Base-by-base conservation (phyloP, 2,329 filamentous ascomycete genomes). In the Phialemoniopsis sp. region DNA sequence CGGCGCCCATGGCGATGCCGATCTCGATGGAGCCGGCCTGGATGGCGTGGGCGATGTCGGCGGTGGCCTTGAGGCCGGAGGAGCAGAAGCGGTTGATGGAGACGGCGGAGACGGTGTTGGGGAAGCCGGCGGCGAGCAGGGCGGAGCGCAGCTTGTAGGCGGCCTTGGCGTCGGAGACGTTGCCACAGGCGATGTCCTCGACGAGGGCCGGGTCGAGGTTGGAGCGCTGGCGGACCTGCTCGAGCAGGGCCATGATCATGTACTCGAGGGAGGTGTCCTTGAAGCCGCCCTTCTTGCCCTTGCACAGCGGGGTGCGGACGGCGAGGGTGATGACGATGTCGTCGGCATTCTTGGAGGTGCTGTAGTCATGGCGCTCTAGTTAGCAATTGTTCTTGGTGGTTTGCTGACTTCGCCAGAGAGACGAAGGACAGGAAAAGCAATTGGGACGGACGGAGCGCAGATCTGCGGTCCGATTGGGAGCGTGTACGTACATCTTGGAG, bases 31-130 rank as follows among this genome's bases (percentile, higher is more conserved):
- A 78, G 46, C 90, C 89, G 37, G 72, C 68, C 42, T 74, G 63
- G 63, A 98, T 96, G 60, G 89, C 79, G 67, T 93, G 85, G 37
- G 93, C 90, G 50, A 98, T 94, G 58, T 96, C 89, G 64, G 95
- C 90, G 5, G 90, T 87, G 41, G 93, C 90, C 68, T 96, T 94
- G 49, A 98, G 82, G 29, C 93, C 93, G 0, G 90, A 96, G 29
- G 89, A 94, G 76, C 93, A 98, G 82, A 98, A 97, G 46, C 93
- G 85, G 75, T 97, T 97, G 42, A 95, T 76, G 32, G 85, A 83
- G 32, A 78, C 90, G 47, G 86, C 88, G 48, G 81, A 79, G 36
- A 87, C 77, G 7, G 91, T 96, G 70, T 93, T 90, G 51, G 93
- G 90, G 72, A 93, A 95, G 52, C 93, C 93, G 42, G 93, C 93